Evolutionary conservation across 306 rosid genomes (phyloP), one percentile per base, ranked within the genome.

Genomic region (Sicyos edulis): DNA sequence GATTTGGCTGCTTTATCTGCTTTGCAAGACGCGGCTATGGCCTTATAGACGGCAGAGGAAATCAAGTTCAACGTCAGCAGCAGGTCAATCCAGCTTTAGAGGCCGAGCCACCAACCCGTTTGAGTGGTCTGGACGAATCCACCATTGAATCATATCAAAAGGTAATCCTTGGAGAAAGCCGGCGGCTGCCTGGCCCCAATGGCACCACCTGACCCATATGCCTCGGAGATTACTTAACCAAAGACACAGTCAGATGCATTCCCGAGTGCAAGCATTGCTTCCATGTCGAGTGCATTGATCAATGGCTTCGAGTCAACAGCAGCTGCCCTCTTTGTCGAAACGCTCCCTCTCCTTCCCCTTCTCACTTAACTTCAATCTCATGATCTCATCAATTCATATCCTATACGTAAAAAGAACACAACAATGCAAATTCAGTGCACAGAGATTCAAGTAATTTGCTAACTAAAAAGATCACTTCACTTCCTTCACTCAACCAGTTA

Each of bases 201-300:
- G 88, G 81, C 20, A 79, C 57, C 54, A 81, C 80, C 52, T 91
- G 96, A 37, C 74, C 92, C 0, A 91, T 91, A 81, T 91, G 97
- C 78, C 71, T 88, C 21, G 80, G 86, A 1, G 97, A 91, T 71
- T 91, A 88, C 61, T 80, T 78, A 54, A 74, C 62, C 68, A 81
- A 86, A 72, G 97, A 91, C 22, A 83, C 88, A 0, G 61, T 88
- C n/a, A 76, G 88, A 83, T 88, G 88, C 77, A 87, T 91, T 58
- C 96, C 96, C 0, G 86, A 87, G 70, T 91, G 97, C 77, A 74
- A 73, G 45, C 96, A 88, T 69, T 84, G 96, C 80, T 91, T 87
- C 80, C 97, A 88, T 78, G 86, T 82, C 2, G 87, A 84, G 20
- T 88, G 92, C 75, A 81, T 88, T 3, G 97, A 88, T 53, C 85